Conservation (phyloP, 129 eudicot genomes). For the Erigeron canadensis region DNA sequence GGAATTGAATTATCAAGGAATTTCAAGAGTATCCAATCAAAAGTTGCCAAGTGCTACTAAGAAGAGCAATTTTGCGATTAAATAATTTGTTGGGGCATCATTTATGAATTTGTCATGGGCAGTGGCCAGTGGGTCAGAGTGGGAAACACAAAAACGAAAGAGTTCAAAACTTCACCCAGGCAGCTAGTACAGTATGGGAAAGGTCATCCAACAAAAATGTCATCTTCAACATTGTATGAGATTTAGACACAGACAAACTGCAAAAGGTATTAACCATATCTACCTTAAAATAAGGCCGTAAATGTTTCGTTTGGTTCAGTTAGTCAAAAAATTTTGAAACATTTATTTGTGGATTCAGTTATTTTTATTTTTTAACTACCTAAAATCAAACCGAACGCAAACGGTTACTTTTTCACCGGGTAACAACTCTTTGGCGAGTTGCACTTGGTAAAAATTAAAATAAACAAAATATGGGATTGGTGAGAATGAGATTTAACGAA, state of each 20-base stretch:
- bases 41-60: conserved; percentile 13
- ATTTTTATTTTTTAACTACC: no score
- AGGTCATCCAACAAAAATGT: conserved; percentile 44
- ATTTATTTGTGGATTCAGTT: no score
- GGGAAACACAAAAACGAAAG: conserved; percentile 24
- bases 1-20: not conserved
- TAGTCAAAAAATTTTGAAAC: no score
- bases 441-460: no score
- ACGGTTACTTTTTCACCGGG: no score
- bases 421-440: no score
- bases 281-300: not conserved
- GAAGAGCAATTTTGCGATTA: conserved; percentile 15
- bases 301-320: not conserved
- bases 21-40: conserved; percentile 1
- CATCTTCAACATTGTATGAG: conserved; percentile 32
- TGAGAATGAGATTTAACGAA: no score
- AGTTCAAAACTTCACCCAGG: conserved; percentile 29
- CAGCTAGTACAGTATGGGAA: conserved; percentile 35
- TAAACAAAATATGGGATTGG: no score
- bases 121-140: conserved; percentile 28
- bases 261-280: conserved; percentile 35
- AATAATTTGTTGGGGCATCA: conserved; percentile 13
- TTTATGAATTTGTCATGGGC: conserved; percentile 25
- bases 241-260: conserved; percentile 23
- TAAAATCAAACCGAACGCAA: no score